Evolutionary conservation across 192 early-diverging fungal species (phyloP).

Genomic region (Backusella tuberculispora): DNA sequence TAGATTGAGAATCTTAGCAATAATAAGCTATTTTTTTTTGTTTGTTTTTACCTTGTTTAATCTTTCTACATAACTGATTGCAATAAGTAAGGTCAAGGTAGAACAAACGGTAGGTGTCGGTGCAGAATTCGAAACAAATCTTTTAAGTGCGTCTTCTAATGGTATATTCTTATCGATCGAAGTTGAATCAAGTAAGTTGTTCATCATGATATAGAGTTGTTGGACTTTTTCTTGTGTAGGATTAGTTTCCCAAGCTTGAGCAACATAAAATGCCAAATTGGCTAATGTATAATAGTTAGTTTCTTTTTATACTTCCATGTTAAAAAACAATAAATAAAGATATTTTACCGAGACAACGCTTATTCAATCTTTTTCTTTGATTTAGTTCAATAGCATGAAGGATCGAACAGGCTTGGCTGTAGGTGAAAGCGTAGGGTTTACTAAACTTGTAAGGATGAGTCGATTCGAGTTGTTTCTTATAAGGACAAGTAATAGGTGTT

Average conservation of each 20-base stretch:
- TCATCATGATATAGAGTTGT: conserved; percentile 25
- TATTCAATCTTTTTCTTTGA: conserved; percentile 2
- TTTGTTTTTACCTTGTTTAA: conserved; percentile 38
- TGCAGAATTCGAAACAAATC: conserved; percentile 25
- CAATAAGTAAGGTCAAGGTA: conserved; percentile 49
- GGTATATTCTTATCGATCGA: conserved; percentile 10
- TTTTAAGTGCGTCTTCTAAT: conserved; percentile 30
- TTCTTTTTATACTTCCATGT: background rate
- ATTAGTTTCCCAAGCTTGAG: conserved; percentile 25
- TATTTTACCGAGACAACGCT: conserved; percentile 19
- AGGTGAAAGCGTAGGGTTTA: conserved; percentile 8
- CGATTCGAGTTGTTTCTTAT: conserved; percentile 20
- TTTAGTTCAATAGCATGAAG: conserved; percentile 16
- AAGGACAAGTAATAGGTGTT: conserved; percentile 14
- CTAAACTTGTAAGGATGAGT: conserved; percentile 11
- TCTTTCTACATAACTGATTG: conserved; percentile 51
- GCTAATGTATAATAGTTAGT: background rate
- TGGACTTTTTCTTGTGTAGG: background rate
- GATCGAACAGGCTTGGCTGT: background rate
- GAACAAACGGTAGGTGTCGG: conserved; percentile 42
- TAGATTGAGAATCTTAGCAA: background rate
- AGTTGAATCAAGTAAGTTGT: conserved; percentile 30
- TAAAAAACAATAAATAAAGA: background rate
- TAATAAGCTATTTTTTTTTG: background rate
- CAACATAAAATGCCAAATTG: conserved; percentile 27